These are phyloP conservation scores for Trichoderma gamsii DNA, from an alignment of 495 filamentous ascomycete species.

Conservation along the genomic window DNA sequence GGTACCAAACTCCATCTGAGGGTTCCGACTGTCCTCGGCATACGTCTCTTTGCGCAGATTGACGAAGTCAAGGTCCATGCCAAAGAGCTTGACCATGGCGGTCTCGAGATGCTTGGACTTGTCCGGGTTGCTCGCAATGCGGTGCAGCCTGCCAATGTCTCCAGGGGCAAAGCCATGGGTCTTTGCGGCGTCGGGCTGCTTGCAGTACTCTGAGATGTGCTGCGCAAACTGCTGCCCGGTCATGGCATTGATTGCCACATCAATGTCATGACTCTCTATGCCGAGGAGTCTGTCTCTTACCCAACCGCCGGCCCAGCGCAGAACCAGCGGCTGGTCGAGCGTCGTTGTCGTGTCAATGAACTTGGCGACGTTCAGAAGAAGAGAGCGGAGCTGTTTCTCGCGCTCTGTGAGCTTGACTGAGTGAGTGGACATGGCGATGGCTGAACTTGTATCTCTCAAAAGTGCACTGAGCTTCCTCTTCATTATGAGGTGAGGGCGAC, in stretches of 20 bases:
- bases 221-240: conserved; percentile 80
- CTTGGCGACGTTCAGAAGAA: conserved; percentile 69
- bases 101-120: conserved; percentile 98
- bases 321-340: conserved; percentile 44
- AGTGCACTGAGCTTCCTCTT: conserved; percentile 13
- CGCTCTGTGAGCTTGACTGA: conserved; percentile 55
- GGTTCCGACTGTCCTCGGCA: conserved; percentile 75
- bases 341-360: conserved; percentile 50
- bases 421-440: not conserved
- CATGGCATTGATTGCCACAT: conserved; percentile 92
- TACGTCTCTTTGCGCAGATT: conserved; percentile 93
- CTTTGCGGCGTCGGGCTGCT: conserved; percentile 34
- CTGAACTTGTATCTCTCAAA: not conserved
- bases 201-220: conserved; percentile 51
- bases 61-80: conserved; percentile 87
- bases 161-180: conserved; percentile 44
- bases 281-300: conserved; percentile 93
- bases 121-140: conserved; percentile 84
- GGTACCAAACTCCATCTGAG: conserved; percentile 89
- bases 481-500: not conserved
- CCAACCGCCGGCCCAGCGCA: conserved; percentile 97
- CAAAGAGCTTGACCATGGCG: conserved; percentile 76
- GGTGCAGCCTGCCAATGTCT: conserved; percentile 61
- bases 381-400: conserved; percentile 60
- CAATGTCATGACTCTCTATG: conserved; percentile 78